Percentiles rank a stretch among this genome's conserved stretches.
These are phyloP conservation scores for Penicillium italicum DNA, from an alignment of 2,329 filamentous ascomycete genomes.

Conservation along the genomic window DNA sequence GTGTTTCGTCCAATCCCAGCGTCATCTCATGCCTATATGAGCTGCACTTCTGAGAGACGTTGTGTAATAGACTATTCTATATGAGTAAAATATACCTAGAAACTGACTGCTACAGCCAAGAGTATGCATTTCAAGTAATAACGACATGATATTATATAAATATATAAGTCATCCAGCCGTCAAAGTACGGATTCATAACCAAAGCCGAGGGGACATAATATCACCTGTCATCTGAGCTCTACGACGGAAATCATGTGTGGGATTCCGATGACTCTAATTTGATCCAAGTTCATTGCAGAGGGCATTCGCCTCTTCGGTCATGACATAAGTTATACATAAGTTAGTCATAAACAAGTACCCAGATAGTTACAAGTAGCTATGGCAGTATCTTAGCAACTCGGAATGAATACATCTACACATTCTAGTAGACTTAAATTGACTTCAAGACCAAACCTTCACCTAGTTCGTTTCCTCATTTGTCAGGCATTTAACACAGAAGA, in stretches of 20 bases:
- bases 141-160: neutral
- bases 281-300: too few species aligned
- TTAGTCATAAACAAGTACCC: neutral
- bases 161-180: neutral
- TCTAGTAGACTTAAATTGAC: neutral
- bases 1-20: too few species aligned
- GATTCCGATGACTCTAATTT: neutral
- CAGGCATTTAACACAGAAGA: neutral
- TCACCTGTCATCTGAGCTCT: too few species aligned
- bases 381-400: neutral
- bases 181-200: neutral
- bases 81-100: neutral
- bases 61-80: neutral
- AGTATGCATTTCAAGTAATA: neutral
- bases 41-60: too few species aligned
- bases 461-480: neutral
- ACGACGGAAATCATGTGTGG: neutral
- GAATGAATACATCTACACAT: neutral
- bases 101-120: neutral
- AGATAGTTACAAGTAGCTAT: neutral
- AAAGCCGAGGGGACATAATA: neutral
- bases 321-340: neutral
- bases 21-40: too few species aligned
- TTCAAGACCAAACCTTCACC: neutral
- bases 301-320: neutral